These are phyloP conservation scores for Boechera divaricarpa DNA, from an alignment of 345 rosid species.

Conservation along the genomic window DNA sequence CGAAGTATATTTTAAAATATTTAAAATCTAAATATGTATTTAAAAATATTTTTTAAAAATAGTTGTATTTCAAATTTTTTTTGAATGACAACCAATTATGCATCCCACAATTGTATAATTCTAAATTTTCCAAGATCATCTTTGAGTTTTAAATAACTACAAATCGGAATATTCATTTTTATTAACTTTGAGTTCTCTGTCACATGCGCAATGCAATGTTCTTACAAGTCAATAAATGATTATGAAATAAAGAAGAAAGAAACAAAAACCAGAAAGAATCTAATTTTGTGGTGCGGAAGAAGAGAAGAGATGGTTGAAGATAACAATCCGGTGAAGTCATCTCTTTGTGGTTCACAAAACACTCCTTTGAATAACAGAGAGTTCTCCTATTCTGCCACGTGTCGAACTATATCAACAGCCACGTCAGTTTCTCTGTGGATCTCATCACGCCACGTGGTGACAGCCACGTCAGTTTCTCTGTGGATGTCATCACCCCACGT, in stretches of 20 bases:
- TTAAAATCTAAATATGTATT: no score
- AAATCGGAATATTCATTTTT: background rate
- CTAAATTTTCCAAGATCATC: background rate
- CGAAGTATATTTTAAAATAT: no score
- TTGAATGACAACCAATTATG: background rate
- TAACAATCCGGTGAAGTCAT: slow-evolving; percentile 20
- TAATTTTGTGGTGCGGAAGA: slow-evolving; percentile 34
- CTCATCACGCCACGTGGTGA: slow-evolving; percentile 16
- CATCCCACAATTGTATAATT: background rate
- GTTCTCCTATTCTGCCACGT: slow-evolving; percentile 20
- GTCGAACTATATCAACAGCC: background rate
- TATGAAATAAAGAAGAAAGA: background rate
- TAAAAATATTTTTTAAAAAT: no score
- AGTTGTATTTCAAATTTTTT: background rate
- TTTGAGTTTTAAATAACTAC: background rate
- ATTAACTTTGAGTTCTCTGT: background rate
- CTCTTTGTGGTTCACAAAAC: slow-evolving; percentile 38
- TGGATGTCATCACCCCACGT: slow-evolving; percentile 31
- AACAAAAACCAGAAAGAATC: background rate
- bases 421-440: slow-evolving; percentile 15
- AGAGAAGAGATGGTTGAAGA: slow-evolving; percentile 22
- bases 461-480: slow-evolving; percentile 3
- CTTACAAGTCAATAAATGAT: background rate
- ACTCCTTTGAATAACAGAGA: slow-evolving; percentile 8
- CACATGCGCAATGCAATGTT: background rate